phyloP scores from a whole-genome alignment of 2,329 filamentous ascomycete genomes.

The Blastomyces silverae region DNA sequence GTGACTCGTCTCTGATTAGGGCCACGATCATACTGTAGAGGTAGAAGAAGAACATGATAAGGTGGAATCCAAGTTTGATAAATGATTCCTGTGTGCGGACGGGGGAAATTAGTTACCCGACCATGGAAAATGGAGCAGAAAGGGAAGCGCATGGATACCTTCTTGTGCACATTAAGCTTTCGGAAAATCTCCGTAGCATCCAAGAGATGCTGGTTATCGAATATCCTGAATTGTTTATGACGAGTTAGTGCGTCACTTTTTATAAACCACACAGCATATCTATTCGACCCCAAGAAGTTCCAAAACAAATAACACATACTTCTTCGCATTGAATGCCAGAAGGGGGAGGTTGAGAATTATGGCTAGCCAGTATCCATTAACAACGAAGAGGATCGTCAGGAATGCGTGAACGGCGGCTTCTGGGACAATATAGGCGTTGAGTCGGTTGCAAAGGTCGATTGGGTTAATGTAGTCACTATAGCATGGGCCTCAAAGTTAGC shows the following conservation, averaged over 20 bases:
- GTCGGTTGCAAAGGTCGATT: conserved; percentile 99
- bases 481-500: not conserved
- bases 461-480: conserved; percentile 98
- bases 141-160: conserved; percentile 50
- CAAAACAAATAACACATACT: conserved; percentile 56
- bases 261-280: not conserved
- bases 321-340: conserved; percentile 91
- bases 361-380: conserved; percentile 98
- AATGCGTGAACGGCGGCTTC: conserved; percentile 97
- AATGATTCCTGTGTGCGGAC: conserved; percentile 72
- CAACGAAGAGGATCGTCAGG: conserved; percentile 88
- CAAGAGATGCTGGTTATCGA: conserved; percentile 92
- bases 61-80: conserved; percentile 96
- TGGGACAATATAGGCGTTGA: conserved; percentile 99
- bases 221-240: conserved; percentile 57
- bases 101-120: conserved; percentile 1
- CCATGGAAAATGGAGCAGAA: not conserved
- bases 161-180: conserved; percentile 98
- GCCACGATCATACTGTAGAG: conserved; percentile 98
- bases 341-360: conserved; percentile 87
- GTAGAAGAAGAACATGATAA: conserved; percentile 99
- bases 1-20: conserved; percentile 87
- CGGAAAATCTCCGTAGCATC: conserved; percentile 99
- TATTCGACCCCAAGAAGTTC: no score
- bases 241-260: not conserved